A percentile compares a stretch with the other conserved stretches of the same genome.
Evolutionary conservation across 2,329 filamentous ascomycete species (phyloP).

Genomic region (Diplodia mutila): DNA sequence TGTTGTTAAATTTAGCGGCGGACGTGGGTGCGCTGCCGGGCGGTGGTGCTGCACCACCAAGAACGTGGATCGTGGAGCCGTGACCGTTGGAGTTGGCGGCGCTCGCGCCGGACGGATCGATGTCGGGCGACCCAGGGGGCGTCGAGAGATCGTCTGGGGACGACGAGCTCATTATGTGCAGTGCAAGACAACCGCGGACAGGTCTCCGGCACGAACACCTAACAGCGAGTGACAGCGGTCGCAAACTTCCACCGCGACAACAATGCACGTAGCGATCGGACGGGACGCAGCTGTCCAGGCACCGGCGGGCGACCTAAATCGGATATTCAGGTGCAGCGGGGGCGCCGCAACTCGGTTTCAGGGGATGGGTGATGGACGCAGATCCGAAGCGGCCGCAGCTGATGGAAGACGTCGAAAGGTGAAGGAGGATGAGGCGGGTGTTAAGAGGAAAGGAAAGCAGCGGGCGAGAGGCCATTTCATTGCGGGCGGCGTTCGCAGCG

Average conservation of each 20-base stretch:
- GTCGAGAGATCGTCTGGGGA: conserved; percentile 43
- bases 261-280: conserved; percentile 15
- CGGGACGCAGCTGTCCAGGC: conserved; percentile 4
- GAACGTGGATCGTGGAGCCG: conserved; percentile 38
- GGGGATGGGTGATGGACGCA: conserved; percentile 16
- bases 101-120: conserved; percentile 4
- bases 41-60: conserved; percentile 37
- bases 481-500: conserved; percentile 17
- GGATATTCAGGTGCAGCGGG: conserved; percentile 24
- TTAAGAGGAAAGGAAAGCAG: conserved; percentile 9
- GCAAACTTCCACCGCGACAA: conserved; percentile 33
- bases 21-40: conserved; percentile 34
- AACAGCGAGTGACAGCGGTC: conserved; percentile 26
- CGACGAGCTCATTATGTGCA: conserved; percentile 34
- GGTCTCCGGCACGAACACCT: conserved; percentile 12
- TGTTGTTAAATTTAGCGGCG: conserved; percentile 31
- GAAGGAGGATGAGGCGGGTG: conserved; percentile 12
- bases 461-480: conserved; percentile 19
- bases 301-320: conserved; percentile 10
- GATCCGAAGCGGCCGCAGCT: conserved; percentile 1
- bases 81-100: conserved; percentile 36
- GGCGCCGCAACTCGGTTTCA: conserved; percentile 10
- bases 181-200: conserved; percentile 31
- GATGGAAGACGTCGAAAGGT: conserved; percentile 18
- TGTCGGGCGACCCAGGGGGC: conserved; percentile 41